Conservation (phyloP, 495 filamentous ascomycete genomes). For the Neurospora sp. region DNA sequence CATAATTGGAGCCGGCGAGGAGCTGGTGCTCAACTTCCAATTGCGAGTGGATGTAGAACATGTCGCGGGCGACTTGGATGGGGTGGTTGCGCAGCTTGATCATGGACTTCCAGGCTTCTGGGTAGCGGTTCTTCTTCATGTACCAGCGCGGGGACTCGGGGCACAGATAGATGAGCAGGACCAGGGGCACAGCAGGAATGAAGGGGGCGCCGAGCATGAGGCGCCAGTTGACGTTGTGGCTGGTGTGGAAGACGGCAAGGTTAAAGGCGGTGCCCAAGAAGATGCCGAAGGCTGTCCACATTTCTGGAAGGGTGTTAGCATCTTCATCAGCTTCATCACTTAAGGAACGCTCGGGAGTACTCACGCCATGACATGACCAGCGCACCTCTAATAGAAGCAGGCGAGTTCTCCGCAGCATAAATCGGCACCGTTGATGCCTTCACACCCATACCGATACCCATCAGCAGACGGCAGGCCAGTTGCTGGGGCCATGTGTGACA, state of each 20-base stretch:
- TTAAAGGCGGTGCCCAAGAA: slow-evolving; percentile 64
- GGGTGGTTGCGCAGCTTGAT: slow-evolving; percentile 49
- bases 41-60: slow-evolving; percentile 63
- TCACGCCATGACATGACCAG: slow-evolving; percentile 73
- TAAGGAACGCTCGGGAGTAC: slow-evolving; percentile 2
- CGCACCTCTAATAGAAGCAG: slow-evolving; percentile 62
- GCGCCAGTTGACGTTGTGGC: slow-evolving; percentile 53
- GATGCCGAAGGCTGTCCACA: slow-evolving; percentile 80
- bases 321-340: background rate
- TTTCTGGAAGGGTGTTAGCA: slow-evolving; percentile 26
- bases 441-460: slow-evolving; percentile 64
- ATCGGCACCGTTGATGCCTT: slow-evolving; percentile 58
- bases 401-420: slow-evolving; percentile 67
- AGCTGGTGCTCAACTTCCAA: slow-evolving; percentile 32
- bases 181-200: slow-evolving; percentile 60
- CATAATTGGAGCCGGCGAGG: slow-evolving; percentile 30
- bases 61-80: slow-evolving; percentile 65
- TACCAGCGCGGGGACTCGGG: slow-evolving; percentile 61
- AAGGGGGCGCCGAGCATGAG: slow-evolving; percentile 69
- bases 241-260: slow-evolving; percentile 48
- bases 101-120: slow-evolving; percentile 54
- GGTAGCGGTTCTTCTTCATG: slow-evolving; percentile 53
- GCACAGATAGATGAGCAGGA: slow-evolving; percentile 59
- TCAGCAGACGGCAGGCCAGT: slow-evolving; percentile 50
- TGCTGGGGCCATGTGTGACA: slow-evolving; percentile 54